Evolutionary conservation across 257 asterid genomes (phyloP).

Genomic region (Jaltomata sinuosa): DNA sequence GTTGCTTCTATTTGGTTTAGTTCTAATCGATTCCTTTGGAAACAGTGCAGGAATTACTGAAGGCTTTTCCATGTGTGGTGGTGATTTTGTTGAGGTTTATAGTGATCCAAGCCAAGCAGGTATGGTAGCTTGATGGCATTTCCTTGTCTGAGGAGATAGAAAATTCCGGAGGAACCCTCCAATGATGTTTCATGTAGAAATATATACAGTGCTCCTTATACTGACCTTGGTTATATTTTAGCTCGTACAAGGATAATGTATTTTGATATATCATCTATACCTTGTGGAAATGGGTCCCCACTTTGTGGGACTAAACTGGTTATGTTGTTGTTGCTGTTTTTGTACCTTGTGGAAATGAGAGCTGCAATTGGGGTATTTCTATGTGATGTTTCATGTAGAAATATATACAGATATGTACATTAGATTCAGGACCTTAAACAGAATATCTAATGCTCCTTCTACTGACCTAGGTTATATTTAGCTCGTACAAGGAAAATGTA

Average conservation of each 20-base stretch:
- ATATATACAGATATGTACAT: not conserved
- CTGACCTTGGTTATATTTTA: not conserved
- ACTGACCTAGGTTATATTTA: not conserved
- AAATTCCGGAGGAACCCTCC: not conserved
- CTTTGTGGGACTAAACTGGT: no score
- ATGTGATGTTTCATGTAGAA: not conserved
- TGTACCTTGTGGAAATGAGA: no score
- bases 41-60: slow-evolving; percentile 98
- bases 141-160: not conserved
- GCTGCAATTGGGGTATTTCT: no score
- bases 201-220: not conserved
- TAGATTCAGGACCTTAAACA: no score
- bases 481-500: not conserved
- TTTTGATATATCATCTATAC: not conserved
- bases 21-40: slow-evolving; percentile 13
- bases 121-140: slow-evolving; percentile 9
- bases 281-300: not conserved
- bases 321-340: no score
- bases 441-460: not conserved
- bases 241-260: not conserved
- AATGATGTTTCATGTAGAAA: not conserved
- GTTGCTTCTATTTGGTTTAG: not conserved
- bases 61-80: slow-evolving; percentile 98
- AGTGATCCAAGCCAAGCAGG: slow-evolving; percentile 87
- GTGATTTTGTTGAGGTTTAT: slow-evolving; percentile 95